phyloP scores from a whole-genome alignment of 805 yeast species.

The Martiniozyma abietophila region DNA sequence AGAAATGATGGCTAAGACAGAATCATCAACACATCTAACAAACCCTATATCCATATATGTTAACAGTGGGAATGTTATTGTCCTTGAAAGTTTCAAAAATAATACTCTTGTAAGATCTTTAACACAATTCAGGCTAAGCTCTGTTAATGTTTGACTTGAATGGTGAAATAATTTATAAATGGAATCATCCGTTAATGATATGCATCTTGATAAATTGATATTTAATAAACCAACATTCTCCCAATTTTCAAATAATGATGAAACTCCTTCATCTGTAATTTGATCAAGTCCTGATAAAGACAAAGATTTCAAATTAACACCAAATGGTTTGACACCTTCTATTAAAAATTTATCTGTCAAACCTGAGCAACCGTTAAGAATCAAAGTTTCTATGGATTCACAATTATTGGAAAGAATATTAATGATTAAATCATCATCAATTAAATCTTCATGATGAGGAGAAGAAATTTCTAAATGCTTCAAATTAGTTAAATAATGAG shows the following conservation, averaged over 20 bases:
- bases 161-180: constrained; percentile 53
- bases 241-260: constrained; percentile 50
- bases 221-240: constrained; percentile 49
- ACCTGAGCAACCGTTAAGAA: constrained; percentile 63
- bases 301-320: constrained; percentile 45
- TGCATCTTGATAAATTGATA: constrained; percentile 58
- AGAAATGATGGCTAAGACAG: constrained; percentile 47
- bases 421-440: constrained; percentile 59
- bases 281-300: constrained; percentile 53
- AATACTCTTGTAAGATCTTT: constrained; percentile 42
- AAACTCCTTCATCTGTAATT: constrained; percentile 61
- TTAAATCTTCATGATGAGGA: constrained; percentile 55
- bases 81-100: constrained; percentile 38
- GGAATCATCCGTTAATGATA: constrained; percentile 53
- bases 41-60: constrained; percentile 72
- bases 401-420: constrained; percentile 57
- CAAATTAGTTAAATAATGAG: constrained; percentile 49
- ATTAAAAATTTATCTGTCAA: constrained; percentile 55
- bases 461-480: constrained; percentile 56
- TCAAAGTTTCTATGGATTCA: constrained; percentile 44
- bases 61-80: constrained; percentile 43
- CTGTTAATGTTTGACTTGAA: constrained; percentile 55
- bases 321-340: constrained; percentile 52
- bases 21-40: constrained; percentile 67
- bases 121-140: constrained; percentile 68